Conservation (phyloP, 495 filamentous ascomycete species). For the Annulohypoxylon bovei region DNA sequence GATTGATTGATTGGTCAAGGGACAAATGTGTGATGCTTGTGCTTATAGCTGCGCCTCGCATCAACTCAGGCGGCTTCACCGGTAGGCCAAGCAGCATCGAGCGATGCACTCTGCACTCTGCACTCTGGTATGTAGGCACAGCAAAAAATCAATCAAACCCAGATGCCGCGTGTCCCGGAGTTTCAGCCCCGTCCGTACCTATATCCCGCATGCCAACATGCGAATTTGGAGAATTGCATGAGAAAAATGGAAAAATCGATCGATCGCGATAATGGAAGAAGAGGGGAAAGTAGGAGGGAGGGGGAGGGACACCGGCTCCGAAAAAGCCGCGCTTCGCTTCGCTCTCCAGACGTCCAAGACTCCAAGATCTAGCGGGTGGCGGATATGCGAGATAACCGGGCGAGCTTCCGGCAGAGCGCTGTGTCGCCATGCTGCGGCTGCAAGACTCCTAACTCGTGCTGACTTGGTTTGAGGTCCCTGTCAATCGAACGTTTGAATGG, state of each 20-base stretch:
- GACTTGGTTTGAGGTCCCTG: conserved; percentile 28
- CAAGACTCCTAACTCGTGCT: not conserved
- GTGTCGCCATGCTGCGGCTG: not conserved
- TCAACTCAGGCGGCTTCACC: conserved; percentile 12
- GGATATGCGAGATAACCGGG: conserved; percentile 40
- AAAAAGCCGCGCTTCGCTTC: conserved; percentile 2
- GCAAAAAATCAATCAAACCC: not conserved
- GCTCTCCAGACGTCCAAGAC: conserved; percentile 20
- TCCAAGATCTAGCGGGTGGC: conserved; percentile 13
- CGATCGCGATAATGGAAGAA: conserved; percentile 6
- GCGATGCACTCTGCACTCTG: conserved; percentile 1
- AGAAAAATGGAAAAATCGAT: conserved; percentile 14
- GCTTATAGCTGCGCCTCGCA: conserved; percentile 27
- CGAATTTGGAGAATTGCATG: conserved; percentile 32
- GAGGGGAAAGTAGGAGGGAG: conserved; percentile 2
- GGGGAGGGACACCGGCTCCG: conserved; percentile 11
- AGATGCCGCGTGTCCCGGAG: conserved; percentile 10
- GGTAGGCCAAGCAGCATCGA: not conserved
- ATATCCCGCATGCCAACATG: conserved; percentile 18
- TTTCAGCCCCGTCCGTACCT: conserved; percentile 10
- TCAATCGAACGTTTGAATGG: conserved; percentile 23
- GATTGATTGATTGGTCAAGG: conserved; percentile 15
- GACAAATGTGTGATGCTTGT: conserved; percentile 10
- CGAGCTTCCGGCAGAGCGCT: conserved; percentile 15
- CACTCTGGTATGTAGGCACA: no score